Evolutionary conservation across 2,329 filamentous ascomycete genomes (phyloP).

Genomic region (Lecanicillium sp.): DNA sequence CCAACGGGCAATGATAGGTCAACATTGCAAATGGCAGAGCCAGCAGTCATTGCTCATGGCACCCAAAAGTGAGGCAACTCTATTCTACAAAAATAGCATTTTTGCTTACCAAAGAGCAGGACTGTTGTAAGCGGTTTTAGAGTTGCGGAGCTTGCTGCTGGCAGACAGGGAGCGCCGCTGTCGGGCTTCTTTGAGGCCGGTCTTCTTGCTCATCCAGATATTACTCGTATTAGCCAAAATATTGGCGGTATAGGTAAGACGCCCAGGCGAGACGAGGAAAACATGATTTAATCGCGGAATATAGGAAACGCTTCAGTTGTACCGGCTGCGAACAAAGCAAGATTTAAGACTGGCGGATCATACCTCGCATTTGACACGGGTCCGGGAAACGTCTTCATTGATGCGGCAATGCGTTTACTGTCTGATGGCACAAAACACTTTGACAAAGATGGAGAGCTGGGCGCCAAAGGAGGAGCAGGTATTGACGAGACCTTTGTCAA

Average conservation of each 20-base stretch:
- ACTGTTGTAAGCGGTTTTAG: slow-evolving; percentile 44
- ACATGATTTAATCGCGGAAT: too few relatives aligned
- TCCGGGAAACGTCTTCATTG: slow-evolving; percentile 31
- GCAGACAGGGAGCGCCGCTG: slow-evolving; percentile 39
- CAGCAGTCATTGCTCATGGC: slow-evolving; percentile 32
- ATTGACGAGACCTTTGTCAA: slow-evolving; percentile 34
- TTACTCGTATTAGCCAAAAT: slow-evolving; percentile 41
- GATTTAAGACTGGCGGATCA: background rate
- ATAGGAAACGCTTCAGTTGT: slow-evolving; percentile 44
- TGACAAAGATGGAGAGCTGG: slow-evolving; percentile 38
- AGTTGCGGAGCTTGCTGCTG: slow-evolving; percentile 38
- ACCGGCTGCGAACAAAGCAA: slow-evolving; percentile 15
- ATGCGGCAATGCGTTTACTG: slow-evolving; percentile 16
- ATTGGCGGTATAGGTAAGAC: slow-evolving; percentile 29
- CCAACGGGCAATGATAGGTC: slow-evolving; percentile 28
- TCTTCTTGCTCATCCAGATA: slow-evolving; percentile 39
- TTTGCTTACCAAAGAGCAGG: slow-evolving; percentile 15
- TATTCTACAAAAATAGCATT: too few relatives aligned
- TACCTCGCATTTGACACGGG: slow-evolving; percentile 35
- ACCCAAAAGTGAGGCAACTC: too few relatives aligned
- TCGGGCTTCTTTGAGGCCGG: slow-evolving; percentile 43
- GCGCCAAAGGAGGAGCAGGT: slow-evolving; percentile 22
- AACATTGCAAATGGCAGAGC: slow-evolving; percentile 39
- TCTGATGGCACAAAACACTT: slow-evolving; percentile 35
- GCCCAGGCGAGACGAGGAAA: too few relatives aligned